Percentiles rank a stretch among this genome's conserved stretches.
phyloP scores from a whole-genome alignment of 768 basidiomycete species.

The Russula abietina region DNA sequence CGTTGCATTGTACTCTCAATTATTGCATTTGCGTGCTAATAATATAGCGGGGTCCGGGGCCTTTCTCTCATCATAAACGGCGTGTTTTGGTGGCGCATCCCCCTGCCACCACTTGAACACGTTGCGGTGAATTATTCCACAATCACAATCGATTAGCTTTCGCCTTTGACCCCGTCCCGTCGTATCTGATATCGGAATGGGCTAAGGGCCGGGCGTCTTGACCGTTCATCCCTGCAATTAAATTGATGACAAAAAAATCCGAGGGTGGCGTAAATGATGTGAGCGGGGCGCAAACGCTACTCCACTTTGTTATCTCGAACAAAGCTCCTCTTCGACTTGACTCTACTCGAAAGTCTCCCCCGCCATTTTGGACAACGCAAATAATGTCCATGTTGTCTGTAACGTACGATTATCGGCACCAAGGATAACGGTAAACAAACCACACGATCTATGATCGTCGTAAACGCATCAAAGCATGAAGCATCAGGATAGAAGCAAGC shows the following conservation, averaged over 20 bases:
- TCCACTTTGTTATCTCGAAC: not conserved
- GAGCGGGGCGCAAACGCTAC: not conserved
- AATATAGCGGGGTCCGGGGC: too few species aligned
- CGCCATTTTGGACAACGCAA: not conserved
- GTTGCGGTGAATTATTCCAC: not conserved
- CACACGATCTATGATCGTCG: not conserved
- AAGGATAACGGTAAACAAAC: slow-evolving; percentile 10
- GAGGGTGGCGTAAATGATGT: not conserved
- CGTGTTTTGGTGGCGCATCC: not conserved
- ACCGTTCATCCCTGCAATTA: not conserved
- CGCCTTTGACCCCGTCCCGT: too few species aligned
- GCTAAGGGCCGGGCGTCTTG: not conserved
- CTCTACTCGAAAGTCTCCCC: too few species aligned
- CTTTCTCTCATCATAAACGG: not conserved
- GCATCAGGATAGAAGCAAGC: not conserved
- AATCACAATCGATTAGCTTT: not conserved
- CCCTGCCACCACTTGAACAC: slow-evolving; percentile 19
- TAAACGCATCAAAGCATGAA: not conserved
- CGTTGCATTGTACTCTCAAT: too few species aligned
- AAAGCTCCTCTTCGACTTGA: not conserved
- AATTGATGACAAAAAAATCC: not conserved
- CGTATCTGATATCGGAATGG: slow-evolving; percentile 5
- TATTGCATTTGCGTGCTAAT: too few species aligned
- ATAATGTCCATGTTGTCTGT: slow-evolving; percentile 11
- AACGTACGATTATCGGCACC: slow-evolving; percentile 15